Conservation (phyloP, 805 yeast genomes). For the Candida sakaeoensis region DNA sequence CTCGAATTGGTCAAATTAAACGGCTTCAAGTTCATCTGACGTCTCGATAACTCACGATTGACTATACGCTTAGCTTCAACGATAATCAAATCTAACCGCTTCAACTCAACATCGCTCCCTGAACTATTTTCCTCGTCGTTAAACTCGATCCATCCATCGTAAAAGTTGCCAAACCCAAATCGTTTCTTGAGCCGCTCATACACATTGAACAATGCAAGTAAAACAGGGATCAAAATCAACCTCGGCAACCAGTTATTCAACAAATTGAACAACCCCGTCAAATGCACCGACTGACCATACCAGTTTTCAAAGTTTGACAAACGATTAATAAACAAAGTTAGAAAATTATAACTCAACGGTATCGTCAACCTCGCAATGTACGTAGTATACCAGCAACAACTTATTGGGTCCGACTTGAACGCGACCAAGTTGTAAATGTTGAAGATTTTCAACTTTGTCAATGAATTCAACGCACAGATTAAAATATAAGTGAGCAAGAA, state of each 20-base stretch:
- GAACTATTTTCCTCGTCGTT: conserved; percentile 26
- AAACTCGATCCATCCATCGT: conserved; percentile 37
- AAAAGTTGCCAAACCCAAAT: conserved; percentile 35
- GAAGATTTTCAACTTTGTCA: conserved; percentile 66
- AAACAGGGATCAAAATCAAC: conserved; percentile 65
- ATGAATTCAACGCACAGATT: conserved; percentile 58
- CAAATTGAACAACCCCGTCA: conserved; percentile 69
- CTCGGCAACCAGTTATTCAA: conserved; percentile 77
- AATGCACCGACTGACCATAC: conserved; percentile 69
- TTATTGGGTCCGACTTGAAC: conserved; percentile 67
- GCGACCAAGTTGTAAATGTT: conserved; percentile 74
- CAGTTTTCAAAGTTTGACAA: conserved; percentile 62
- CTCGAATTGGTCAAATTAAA: conserved; percentile 21
- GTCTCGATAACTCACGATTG: conserved; percentile 28
- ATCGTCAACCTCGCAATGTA: conserved; percentile 79
- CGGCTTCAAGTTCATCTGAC: conserved; percentile 24
- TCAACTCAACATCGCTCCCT: conserved; percentile 16
- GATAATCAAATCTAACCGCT: conserved; percentile 33
- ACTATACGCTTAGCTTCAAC: conserved; percentile 42
- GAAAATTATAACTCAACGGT: conserved; percentile 75
- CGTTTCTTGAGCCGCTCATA: conserved; percentile 54
- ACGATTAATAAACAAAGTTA: conserved; percentile 58
- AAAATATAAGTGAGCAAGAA: conserved; percentile 62
- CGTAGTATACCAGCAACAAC: conserved; percentile 72
- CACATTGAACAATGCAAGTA: conserved; percentile 60